These are phyloP conservation scores for Coemansia umbellata DNA, from an alignment of 192 early-diverging fungal genomes.

Conservation along the genomic window DNA sequence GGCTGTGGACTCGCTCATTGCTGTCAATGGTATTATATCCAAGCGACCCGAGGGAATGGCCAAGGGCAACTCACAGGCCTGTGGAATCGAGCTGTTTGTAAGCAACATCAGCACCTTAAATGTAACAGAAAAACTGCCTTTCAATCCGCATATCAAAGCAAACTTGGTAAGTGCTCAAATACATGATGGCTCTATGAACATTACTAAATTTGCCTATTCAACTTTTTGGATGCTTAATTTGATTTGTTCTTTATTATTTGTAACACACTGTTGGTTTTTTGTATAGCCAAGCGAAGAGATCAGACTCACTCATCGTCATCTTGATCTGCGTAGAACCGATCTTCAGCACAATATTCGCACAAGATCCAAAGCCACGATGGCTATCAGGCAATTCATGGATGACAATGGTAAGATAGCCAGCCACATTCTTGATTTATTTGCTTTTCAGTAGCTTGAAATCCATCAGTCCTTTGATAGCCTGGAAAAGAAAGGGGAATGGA, in stretches of 20 bases:
- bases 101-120: conserved; percentile 63
- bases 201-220: not conserved
- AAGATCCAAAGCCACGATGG: conserved; percentile 64
- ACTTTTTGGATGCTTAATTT: not conserved
- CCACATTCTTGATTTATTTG: too few relatives aligned
- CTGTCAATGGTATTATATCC: conserved; percentile 61
- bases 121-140: conserved; percentile 43
- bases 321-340: conserved; percentile 74
- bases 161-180: conserved; percentile 12
- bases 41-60: conserved; percentile 52
- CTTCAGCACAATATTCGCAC: conserved; percentile 73
- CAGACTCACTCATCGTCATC: conserved; percentile 67
- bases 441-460: too few relatives aligned
- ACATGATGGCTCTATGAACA: too few relatives aligned
- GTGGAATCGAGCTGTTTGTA: conserved; percentile 71
- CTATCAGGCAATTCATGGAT: conserved; percentile 66
- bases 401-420: conserved; percentile 58
- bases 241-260: not conserved
- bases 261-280: not conserved
- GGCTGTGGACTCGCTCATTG: conserved; percentile 69
- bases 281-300: conserved; percentile 69
- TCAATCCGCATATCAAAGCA: conserved; percentile 26
- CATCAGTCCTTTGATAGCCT: too few relatives aligned
- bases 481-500: too few relatives aligned
- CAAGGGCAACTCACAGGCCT: conserved; percentile 36